Evolutionary conservation across 1,284 basidiomycete species (phyloP), one percentile per base, ranked within the genome.

Genomic region (Meripilus lineatus): DNA sequence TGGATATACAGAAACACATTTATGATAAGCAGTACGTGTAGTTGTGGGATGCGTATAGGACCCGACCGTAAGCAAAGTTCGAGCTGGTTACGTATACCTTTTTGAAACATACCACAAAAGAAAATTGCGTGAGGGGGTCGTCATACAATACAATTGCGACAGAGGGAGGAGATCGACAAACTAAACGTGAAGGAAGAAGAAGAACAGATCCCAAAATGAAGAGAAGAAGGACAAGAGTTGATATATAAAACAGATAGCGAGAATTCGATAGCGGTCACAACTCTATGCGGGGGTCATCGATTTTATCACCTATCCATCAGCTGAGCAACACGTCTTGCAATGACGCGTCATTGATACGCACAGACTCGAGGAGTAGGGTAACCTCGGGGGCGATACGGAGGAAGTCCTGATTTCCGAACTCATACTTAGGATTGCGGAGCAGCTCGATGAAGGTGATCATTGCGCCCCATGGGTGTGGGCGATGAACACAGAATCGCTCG

Each of bases 391-490:
- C 82, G 58, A 87, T 75, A 53, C 79, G 81, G 53, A 89, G 76
- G 60, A 89, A 91, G 47, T 86, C 82, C 60, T 85, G 87, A 70
- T 71, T 83, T 86, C 88, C 89, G 71, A 91, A 92, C 50, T 88
- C 85, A 56, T 90, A 90, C 66, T 84, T 88, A 43, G 78, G 75
- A 64, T 89, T 90, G 50, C 83, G 79, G 41, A 94, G 77, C 48
- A 95, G 69, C 69, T 96, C 92, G 56, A 94, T 92, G 68, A 98
- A 96, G 2, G 92, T 93, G 55, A 92, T 82, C 50, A 97, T 69
- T 34, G 93, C 82, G 47, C 94, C 95, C 92, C 93, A 98, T n/a
- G 95, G 93, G 59, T 98, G 94, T 42, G 95, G 95, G 34, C 92
- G 84, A 60, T 93, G 83, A 44, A 93, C 93, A 47, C 98, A 81